Conservation (phyloP, 169 alveolate species). For the Blepharisma undulans region DNA sequence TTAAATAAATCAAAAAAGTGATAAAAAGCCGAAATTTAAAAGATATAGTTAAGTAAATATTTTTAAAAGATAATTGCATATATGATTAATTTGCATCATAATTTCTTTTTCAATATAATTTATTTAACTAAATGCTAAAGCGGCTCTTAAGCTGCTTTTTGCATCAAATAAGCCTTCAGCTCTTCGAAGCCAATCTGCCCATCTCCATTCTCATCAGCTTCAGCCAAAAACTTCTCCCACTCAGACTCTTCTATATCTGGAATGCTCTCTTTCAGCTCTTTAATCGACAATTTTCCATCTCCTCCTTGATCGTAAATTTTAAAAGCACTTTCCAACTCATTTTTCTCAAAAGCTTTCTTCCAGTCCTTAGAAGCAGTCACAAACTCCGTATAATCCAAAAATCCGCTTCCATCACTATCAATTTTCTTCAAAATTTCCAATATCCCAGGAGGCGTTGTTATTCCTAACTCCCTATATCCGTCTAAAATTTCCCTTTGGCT, state of each 20-base stretch:
- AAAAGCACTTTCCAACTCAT: background rate
- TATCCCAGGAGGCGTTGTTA: conserved; percentile 13
- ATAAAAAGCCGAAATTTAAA: no score
- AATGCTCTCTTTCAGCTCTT: background rate
- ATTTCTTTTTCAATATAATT: no score
- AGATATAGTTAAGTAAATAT: no score
- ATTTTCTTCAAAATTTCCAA: conserved; percentile 39
- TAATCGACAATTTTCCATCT: background rate
- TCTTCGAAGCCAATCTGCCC: conserved; percentile 12
- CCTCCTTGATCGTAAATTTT: conserved; percentile 24
- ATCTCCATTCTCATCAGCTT: conserved; percentile 21
- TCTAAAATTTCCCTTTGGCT: conserved; percentile 43
- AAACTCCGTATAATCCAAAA: conserved; percentile 49
- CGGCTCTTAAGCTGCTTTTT: background rate
- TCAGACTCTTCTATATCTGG: conserved; percentile 18
- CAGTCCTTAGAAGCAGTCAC: conserved; percentile 5
- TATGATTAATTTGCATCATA: no score
- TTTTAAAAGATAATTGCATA: no score
- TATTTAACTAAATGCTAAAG: no score
- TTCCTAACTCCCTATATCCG: conserved; percentile 26
- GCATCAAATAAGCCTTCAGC: background rate
- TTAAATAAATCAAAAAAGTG: no score
- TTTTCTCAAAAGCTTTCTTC: background rate
- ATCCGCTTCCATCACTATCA: conserved; percentile 49
- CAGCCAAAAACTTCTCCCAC: conserved; percentile 3